A percentile compares a stretch with the other conserved stretches of the same genome.
phyloP scores from a whole-genome alignment of 1,139 yeast genomes.

The Sugiyamaella japonica region DNA sequence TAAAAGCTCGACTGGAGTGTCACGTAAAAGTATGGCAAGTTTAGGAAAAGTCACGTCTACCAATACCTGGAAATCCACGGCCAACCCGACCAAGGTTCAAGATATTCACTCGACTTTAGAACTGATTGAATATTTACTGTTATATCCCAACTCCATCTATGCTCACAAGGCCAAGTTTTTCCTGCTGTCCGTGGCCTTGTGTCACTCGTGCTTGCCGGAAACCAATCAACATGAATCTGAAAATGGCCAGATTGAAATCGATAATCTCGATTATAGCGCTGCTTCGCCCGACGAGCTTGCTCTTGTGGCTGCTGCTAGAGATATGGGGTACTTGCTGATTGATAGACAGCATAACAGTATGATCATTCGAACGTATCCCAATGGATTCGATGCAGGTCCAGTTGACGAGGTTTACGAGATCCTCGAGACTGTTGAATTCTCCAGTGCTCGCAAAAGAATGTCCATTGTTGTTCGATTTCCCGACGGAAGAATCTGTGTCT shows the following conservation, averaged over 20 bases:
- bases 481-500: conserved; percentile 69
- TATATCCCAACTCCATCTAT: conserved; percentile 67
- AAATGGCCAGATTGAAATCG: conserved; percentile 45
- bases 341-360: conserved; percentile 63
- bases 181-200: conserved; percentile 75
- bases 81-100: conserved; percentile 40
- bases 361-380: conserved; percentile 74
- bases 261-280: conserved; percentile 71
- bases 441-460: conserved; percentile 91
- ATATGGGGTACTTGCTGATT: conserved; percentile 79
- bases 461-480: conserved; percentile 81
- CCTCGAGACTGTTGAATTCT: conserved; percentile 79
- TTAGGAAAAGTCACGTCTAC: conserved; percentile 32
- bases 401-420: conserved; percentile 68
- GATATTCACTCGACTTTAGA: conserved; percentile 56
- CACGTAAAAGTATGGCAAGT: conserved; percentile 54
- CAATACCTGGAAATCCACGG: conserved; percentile 41
- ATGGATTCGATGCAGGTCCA: conserved; percentile 72
- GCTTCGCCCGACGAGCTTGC: conserved; percentile 97
- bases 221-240: conserved; percentile 26
- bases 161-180: conserved; percentile 76
- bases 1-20: conserved; percentile 16
- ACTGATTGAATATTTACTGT: conserved; percentile 66
- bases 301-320: conserved; percentile 89
- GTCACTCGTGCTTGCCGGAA: conserved; percentile 87